A percentile compares a stretch with the other conserved stretches of the same genome.
Evolutionary conservation across 2,329 filamentous ascomycete genomes (phyloP).

Genomic region (Colletotrichum shisoi): DNA sequence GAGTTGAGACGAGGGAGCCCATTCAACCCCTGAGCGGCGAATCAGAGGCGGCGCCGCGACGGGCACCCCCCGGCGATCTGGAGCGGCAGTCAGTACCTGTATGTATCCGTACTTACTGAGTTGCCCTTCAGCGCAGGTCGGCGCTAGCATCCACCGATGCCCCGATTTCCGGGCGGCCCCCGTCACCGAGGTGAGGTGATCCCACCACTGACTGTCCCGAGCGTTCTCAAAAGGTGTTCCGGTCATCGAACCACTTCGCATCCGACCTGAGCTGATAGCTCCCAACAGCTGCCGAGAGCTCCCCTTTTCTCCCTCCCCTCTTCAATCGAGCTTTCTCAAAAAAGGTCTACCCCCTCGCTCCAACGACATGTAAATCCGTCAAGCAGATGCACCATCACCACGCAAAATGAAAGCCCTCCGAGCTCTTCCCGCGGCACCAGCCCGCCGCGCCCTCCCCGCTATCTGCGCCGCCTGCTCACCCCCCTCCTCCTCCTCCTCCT

Average conservation of each 20-base stretch:
- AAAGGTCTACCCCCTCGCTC: too few species aligned
- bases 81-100: not conserved
- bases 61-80: not conserved
- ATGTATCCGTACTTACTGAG: not conserved
- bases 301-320: not conserved
- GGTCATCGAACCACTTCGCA: constrained; percentile 29
- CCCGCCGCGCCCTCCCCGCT: constrained; percentile 30
- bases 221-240: constrained; percentile 19
- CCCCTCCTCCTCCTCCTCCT: constrained; percentile 21
- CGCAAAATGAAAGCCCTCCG: constrained; percentile 33
- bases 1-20: constrained; percentile 8
- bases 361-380: not conserved
- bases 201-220: constrained; percentile 10
- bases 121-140: constrained; percentile 2
- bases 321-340: not conserved
- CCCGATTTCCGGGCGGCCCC: constrained; percentile 17
- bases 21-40: constrained; percentile 1
- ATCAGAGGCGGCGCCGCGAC: constrained; percentile 3
- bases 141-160: constrained; percentile 26
- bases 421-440: constrained; percentile 1
- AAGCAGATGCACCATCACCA: not conserved
- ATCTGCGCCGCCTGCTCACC: constrained; percentile 39
- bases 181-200: constrained; percentile 30
- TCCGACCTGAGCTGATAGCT: constrained; percentile 17
- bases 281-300: constrained; percentile 3